Evolutionary conservation across 2,329 filamentous ascomycete genomes (phyloP).

Genomic region (Rhytidhysteron rufulum): DNA sequence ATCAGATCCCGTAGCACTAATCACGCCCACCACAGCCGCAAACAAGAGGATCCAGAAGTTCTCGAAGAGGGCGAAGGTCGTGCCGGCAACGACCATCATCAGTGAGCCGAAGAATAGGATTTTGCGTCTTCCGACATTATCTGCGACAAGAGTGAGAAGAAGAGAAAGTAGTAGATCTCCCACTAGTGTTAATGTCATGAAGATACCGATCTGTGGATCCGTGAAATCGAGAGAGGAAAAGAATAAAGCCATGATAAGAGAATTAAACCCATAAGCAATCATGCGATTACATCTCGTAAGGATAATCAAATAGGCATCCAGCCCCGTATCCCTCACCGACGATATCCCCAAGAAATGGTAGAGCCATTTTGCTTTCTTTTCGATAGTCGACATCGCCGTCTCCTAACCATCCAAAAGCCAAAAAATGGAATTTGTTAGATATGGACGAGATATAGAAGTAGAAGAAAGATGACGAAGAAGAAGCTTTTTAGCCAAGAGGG

Average conservation of each 20-base stretch:
- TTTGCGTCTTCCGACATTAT: constrained; percentile 30
- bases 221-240: constrained; percentile 33
- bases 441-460: too few species aligned
- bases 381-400: not conserved
- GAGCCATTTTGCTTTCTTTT: not conserved
- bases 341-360: not conserved
- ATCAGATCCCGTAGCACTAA: constrained; percentile 33
- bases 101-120: constrained; percentile 32
- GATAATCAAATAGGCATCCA: constrained; percentile 1
- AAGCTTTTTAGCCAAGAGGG: too few species aligned
- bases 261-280: constrained; percentile 14
- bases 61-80: constrained; percentile 30
- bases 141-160: constrained; percentile 36
- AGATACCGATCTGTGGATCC: constrained; percentile 34
- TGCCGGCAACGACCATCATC: constrained; percentile 35
- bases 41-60: constrained; percentile 36
- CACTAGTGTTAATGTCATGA: constrained; percentile 39
- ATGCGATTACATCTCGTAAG: constrained; percentile 11
- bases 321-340: not conserved
- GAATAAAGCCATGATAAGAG: constrained; percentile 36
- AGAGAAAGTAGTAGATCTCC: constrained; percentile 36
- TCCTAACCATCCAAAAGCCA: too few species aligned
- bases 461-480: too few species aligned
- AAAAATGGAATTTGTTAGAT: too few species aligned
- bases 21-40: constrained; percentile 37